Base-by-base conservation (phyloP, 2,329 filamentous ascomycete species). In the Diaporthe sp. region DNA sequence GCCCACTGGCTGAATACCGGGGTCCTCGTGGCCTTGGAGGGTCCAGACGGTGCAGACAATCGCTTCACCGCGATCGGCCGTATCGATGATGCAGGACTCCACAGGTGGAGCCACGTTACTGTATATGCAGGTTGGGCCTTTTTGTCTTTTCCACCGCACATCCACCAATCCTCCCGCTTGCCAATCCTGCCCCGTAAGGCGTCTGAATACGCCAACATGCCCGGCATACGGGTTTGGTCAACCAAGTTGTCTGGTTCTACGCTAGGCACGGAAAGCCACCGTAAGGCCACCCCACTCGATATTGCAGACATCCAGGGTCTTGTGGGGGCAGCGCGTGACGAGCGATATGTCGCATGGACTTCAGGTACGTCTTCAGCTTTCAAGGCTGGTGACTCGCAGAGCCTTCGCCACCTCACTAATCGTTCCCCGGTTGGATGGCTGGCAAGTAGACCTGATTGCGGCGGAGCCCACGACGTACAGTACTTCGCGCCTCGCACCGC, bases 111-210 rank as follows among this genome's bases (percentile, higher is more conserved):
- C 44, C n/a, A 53, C 44, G 6, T 25, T n/a, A 49, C 22, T 68
- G 47, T n/a, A 42, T 55, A 55, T 70, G 65, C 65, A 70, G 7
- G 49, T 42, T 70, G 65, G 65, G 22, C 47, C n/a, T 70, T 70
- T 70, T 70, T 70, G 47, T 53, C 34, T n/a, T 68, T 39, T n/a
- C 31, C 47, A 8, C 34, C n/a, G 65, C 28, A 37, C 20, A 67
- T 51, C 63, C 63, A 68, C 47, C 34, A 28, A 22, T 53, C 15
- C 47, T 67, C 42, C 47, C 28, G 49, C 49, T 55, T 39, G 31
- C 37, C 47, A 70, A 42, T 55, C 34, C 34, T 53, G 65, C 65
- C 65, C 65, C n/a, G 65, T 70, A 70, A 39, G 65, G 65, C 49
- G 47, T 25, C 25, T 15, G 15, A 42, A 55, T 55, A 22, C 47